Evolutionary conservation across 192 early-diverging fungal genomes (phyloP), one percentile per base, ranked within the genome.

Genomic region (Backusella tuberculispora): DNA sequence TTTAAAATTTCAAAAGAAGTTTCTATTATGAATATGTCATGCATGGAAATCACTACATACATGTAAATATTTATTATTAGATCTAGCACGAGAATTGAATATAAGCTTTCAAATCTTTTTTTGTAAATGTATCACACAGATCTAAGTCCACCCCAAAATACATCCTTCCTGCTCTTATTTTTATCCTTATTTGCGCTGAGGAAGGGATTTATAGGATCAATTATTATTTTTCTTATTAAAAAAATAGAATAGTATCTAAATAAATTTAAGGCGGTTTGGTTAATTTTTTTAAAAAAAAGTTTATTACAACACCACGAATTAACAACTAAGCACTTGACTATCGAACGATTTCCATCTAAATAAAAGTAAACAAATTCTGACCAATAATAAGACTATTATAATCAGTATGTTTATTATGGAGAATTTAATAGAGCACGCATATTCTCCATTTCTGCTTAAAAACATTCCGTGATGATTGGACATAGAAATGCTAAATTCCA

Each of bases 401-500:
- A n/a, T n/a, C n/a, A n/a, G n/a, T n/a, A n/a, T n/a, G n/a, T n/a
- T n/a, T n/a, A n/a, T n/a, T 50, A 21, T 50, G 48, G 48, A 19
- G 48, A 50, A 21, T 50, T 50, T 50, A n/a, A 19, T 50, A 50
- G 48, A 50, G 48, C 19, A n/a, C 19, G 6, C 6, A 50, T 50
- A 50, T 50, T 50, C 14, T 21, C 48, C 48, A n/a, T 19, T 50
- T 50, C 48, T 50, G 17, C 48, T 50, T 50, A n/a, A 7, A 50
- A 50, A 50, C 19, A 3, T 50, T 50, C 48, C 48, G 48, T 50
- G 19, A 50, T 50, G 48, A 50, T 50, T 50, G 48, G 48, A 50
- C 19, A 50, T n/a, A 50, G 47, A 50, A 50, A 50, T 50, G 19
- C 14, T n/a, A 50, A 47, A 17, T 47, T 47, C 17, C 46, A 47